Percentiles rank a stretch among this genome's conserved stretches.
These are phyloP conservation scores for Eutrema yunnanense DNA, from an alignment of 345 rosid species.

Conservation along the genomic window DNA sequence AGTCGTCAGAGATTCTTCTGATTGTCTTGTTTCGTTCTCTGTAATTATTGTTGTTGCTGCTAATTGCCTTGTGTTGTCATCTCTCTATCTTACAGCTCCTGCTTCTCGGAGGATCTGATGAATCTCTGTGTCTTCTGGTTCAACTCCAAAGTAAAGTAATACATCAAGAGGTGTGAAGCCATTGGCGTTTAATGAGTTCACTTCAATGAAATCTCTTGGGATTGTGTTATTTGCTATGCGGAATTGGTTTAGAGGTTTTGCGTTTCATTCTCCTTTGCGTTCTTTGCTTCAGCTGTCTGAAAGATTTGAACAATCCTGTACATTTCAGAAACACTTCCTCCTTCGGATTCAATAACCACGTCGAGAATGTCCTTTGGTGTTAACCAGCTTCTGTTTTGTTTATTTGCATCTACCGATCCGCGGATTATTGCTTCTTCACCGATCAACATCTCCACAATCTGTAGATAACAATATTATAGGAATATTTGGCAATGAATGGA, in stretches of 20 bases:
- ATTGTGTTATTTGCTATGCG: background rate
- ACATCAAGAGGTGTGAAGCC: slow-evolving; percentile 30
- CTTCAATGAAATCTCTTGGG: slow-evolving; percentile 5
- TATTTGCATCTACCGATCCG: background rate
- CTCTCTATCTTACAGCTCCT: slow-evolving; percentile 24
- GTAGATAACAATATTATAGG: background rate
- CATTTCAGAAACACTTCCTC: slow-evolving; percentile 15
- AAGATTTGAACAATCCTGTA: slow-evolving; percentile 11
- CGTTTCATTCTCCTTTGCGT: background rate
- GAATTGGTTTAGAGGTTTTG: background rate
- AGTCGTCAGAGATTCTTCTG: slow-evolving; percentile 21
- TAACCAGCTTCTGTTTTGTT: slow-evolving; percentile 1
- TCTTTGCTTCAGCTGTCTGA: slow-evolving; percentile 10
- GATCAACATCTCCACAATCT: slow-evolving; percentile 24
- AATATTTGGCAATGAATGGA: background rate
- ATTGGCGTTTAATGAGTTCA: slow-evolving; percentile 22
- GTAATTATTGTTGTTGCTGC: background rate
- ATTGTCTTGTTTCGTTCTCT: background rate
- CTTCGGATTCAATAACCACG: slow-evolving; percentile 18
- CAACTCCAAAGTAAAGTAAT: slow-evolving; percentile 17
- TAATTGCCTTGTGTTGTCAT: background rate
- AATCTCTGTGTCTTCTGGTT: slow-evolving; percentile 29
- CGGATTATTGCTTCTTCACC: slow-evolving; percentile 9
- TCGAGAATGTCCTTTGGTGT: slow-evolving; percentile 22
- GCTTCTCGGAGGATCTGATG: slow-evolving; percentile 13